These are phyloP conservation scores for Colletotrichum sp. DNA, from an alignment of 2,329 filamentous ascomycete species.

Conservation along the genomic window DNA sequence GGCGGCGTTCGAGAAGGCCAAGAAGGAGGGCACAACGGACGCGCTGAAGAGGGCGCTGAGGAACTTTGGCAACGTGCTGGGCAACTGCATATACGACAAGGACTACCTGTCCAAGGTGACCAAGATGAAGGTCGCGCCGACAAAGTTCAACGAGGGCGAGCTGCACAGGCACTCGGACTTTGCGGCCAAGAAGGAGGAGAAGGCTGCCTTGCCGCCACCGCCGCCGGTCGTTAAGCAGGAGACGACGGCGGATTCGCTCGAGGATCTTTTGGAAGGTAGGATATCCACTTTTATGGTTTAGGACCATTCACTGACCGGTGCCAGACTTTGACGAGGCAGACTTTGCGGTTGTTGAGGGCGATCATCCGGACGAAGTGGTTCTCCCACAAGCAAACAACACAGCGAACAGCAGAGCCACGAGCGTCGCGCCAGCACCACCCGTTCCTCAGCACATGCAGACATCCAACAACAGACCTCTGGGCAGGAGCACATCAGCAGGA, in stretches of 20 bases:
- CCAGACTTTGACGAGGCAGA: conserved; percentile 77
- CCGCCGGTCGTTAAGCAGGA: conserved; percentile 31
- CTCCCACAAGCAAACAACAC: conserved; percentile 47
- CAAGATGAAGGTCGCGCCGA: conserved; percentile 81
- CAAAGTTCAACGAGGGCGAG: conserved; percentile 79
- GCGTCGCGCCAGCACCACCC: conserved; percentile 25
- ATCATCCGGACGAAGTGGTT: conserved; percentile 78
- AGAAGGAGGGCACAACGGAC: conserved; percentile 97
- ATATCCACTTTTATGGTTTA: no score
- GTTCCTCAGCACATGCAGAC: conserved; percentile 40
- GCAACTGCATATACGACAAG: conserved; percentile 99
- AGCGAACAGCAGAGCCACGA: conserved; percentile 23
- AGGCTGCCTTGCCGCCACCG: conserved; percentile 6
- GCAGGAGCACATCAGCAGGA: conserved; percentile 32
- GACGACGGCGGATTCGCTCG: conserved; percentile 51
- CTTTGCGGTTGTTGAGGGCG: conserved; percentile 72
- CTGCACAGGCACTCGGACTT: conserved; percentile 84
- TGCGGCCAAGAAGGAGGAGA: conserved; percentile 60
- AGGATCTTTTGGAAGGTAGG: conserved; percentile 56
- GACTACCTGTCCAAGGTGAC: conserved; percentile 89
- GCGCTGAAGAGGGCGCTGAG: conserved; percentile 87
- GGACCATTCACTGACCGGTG: not conserved
- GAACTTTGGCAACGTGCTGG: conserved; percentile 94
- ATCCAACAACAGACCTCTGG: conserved; percentile 36
- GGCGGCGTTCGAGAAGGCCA: conserved; percentile 96